These are phyloP conservation scores for Telopea speciosissima DNA, from an alignment of 177 flowering plant genomes.

Conservation along the genomic window DNA sequence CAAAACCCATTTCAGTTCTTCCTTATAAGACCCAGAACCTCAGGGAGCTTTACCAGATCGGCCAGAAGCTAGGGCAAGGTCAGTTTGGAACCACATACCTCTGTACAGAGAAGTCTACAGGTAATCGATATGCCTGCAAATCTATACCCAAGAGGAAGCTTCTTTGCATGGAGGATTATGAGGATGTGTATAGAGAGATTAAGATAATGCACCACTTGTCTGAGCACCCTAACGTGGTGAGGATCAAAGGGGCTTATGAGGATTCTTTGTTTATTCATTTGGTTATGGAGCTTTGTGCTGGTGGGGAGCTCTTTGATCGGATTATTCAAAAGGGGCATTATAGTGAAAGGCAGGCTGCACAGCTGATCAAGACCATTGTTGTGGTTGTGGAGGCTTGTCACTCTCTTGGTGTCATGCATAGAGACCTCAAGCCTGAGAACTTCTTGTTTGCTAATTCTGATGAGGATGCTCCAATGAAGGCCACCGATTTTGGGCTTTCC, in stretches of 20 bases:
- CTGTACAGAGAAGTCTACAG: constrained; percentile 48
- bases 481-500: constrained; percentile 82
- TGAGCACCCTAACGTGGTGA: constrained; percentile 68
- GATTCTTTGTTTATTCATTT: constrained; percentile 67
- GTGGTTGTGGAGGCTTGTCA: constrained; percentile 82
- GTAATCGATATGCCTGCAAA: constrained; percentile 56
- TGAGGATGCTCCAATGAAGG: constrained; percentile 67
- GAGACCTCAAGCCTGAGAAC: constrained; percentile 89
- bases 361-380: constrained; percentile 62
- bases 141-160: constrained; percentile 77
- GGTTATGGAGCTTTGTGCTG: constrained; percentile 87
- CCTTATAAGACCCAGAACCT: constrained; percentile 52
- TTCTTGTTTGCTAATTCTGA: constrained; percentile 54
- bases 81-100: constrained; percentile 83
- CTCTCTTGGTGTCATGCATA: constrained; percentile 73
- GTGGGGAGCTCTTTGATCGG: constrained; percentile 87
- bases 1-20: constrained; percentile 34
- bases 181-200: constrained; percentile 83
- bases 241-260: constrained; percentile 68
- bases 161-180: constrained; percentile 64
- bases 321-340: constrained; percentile 75
- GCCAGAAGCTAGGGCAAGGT: constrained; percentile 74
- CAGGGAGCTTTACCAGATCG: constrained; percentile 48
- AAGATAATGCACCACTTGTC: constrained; percentile 89
- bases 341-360: constrained; percentile 67